phyloP scores from a whole-genome alignment of 176 grass and related monocot genomes.

The Elaeis guineensis region DNA sequence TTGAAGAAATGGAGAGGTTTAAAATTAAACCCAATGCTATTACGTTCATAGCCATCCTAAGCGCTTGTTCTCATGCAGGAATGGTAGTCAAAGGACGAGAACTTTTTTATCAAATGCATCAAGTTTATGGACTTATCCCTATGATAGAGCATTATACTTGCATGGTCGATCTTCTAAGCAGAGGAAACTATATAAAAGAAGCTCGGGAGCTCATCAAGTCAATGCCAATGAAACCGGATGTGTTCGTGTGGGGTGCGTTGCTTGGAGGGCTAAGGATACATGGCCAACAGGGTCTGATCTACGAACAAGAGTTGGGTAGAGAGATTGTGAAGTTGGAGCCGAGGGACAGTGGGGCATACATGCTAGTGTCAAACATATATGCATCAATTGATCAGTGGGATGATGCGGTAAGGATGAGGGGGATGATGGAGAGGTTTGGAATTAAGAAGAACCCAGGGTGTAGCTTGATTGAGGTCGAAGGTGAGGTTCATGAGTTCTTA shows the following conservation, averaged over 20 bases:
- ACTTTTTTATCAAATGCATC: constrained; percentile 3
- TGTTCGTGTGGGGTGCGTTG: constrained; percentile 10
- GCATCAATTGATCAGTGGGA: constrained; percentile 9
- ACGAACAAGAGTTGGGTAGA: neutral
- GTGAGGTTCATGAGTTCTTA: constrained; percentile 11
- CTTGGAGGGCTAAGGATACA: constrained; percentile 7
- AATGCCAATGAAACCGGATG: constrained; percentile 18
- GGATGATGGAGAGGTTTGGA: constrained; percentile 9
- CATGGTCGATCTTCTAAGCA: constrained; percentile 19
- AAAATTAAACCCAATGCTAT: neutral
- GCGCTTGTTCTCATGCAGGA: constrained; percentile 19
- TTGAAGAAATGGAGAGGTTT: constrained; percentile 16
- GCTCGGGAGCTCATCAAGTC: constrained; percentile 8
- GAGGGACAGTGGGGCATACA: constrained; percentile 9
- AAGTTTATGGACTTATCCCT: constrained; percentile 6
- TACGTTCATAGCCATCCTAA: constrained; percentile 12
- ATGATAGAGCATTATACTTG: constrained; percentile 22
- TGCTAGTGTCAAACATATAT: constrained; percentile 13
- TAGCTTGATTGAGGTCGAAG: constrained; percentile 17
- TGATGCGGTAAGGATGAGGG: constrained; percentile 9
- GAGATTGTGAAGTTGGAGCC: constrained; percentile 7
- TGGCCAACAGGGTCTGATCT: neutral
- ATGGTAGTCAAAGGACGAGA: constrained; percentile 7
- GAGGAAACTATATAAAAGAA: constrained; percentile 14
- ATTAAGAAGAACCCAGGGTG: constrained; percentile 14